Evolutionary conservation across 768 basidiomycete genomes (phyloP).

Genomic region (Suillus brevipes): DNA sequence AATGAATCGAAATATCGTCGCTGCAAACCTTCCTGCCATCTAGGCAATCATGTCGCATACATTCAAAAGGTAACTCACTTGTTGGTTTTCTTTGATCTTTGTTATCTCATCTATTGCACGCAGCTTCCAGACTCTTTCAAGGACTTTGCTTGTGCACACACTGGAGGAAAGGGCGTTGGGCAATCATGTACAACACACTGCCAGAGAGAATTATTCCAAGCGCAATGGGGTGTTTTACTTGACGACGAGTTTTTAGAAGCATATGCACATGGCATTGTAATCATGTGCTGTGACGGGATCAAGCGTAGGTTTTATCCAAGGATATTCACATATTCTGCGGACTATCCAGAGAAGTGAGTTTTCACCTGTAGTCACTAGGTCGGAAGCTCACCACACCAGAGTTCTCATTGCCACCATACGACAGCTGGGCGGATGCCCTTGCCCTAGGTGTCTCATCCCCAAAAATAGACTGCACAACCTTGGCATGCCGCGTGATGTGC

Average conservation of each 20-base stretch:
- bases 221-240: not conserved
- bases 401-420: conserved; percentile 24
- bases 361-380: not conserved
- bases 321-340: not conserved
- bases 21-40: conserved; percentile 16
- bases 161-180: not conserved
- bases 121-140: conserved; percentile 18
- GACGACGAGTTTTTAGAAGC: too few species aligned
- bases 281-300: too few species aligned
- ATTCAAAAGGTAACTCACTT: conserved; percentile 9
- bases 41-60: conserved; percentile 13
- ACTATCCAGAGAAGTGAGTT: conserved; percentile 28
- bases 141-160: not conserved
- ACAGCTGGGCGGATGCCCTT: conserved; percentile 28
- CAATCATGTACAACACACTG: conserved; percentile 13
- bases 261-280: too few species aligned
- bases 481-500: conserved; percentile 30
- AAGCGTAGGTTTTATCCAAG: too few species aligned
- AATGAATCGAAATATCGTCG: conserved; percentile 25
- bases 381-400: conserved; percentile 2
- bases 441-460: conserved; percentile 26
- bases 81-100: not conserved
- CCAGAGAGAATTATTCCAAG: conserved; percentile 18
- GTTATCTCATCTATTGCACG: not conserved
- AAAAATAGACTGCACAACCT: conserved; percentile 14